Base-by-base conservation (phyloP, 441 rosid species). In the Manihot esculenta region DNA sequence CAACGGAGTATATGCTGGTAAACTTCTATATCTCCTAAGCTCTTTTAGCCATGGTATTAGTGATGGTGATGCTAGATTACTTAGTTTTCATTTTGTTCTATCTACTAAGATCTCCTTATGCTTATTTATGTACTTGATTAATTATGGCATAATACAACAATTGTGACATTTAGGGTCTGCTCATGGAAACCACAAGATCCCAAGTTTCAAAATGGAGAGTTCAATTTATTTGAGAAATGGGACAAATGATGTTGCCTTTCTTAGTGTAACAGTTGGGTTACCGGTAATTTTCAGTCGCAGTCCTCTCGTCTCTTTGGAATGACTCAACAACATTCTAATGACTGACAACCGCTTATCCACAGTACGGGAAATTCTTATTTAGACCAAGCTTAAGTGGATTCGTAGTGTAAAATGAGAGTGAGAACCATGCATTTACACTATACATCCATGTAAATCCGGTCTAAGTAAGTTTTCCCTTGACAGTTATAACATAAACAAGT, bases 221-320 rank as follows among this genome's bases (percentile, higher is more conserved):
- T 70, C 88, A 23, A 24, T 89, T 72, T 55, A 72, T 58, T 62
- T 89, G 75, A 82, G 74, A 26, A 75, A 74, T 47, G 97, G 92
- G 75, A 82, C 78, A 78, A 91, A 89, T 64, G 68, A 77, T 51
- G 65, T 85, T 64, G 82, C 96, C 73, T 76, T 89, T 53, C 90
- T 89, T 20, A 85, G 97, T 59, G 90, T 80, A 26, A 87, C 83
- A 72, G 86, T 87, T 12, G 93, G 97, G 68, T 78, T 87, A 64
- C 97, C 86, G 85, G 97, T 91, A n/a, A 85, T 67, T 72, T 69
- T 54, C 58, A 64, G 67, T 51, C 72, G 44, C 53, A 68, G 42
- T 74, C 72, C 50, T 70, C 47, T 23, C 58, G n/a, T 49, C 49
- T 27, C 51, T 50, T 27, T 60, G 45, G n/a, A 64, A 44, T 33